Percentiles rank a stretch among this genome's conserved stretches.
Evolutionary conservation across 176 grass and related monocot species (phyloP).

Genomic region (Cenchrus americanus): DNA sequence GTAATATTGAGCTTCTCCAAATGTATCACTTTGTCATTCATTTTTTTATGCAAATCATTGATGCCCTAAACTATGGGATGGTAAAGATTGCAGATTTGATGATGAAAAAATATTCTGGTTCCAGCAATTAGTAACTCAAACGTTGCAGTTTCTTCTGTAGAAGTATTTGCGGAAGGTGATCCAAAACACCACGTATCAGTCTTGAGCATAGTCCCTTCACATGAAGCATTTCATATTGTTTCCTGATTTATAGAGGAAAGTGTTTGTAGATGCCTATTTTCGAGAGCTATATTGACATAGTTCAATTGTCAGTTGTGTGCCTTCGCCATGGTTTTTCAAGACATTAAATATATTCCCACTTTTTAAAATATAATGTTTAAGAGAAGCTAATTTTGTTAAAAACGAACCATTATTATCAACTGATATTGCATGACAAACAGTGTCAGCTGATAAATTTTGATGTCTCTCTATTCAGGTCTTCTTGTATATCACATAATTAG

Average conservation of each 20-base stretch:
- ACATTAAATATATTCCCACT: neutral
- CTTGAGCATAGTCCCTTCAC: slow-evolving; percentile 58
- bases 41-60: slow-evolving; percentile 59
- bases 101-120: slow-evolving; percentile 72
- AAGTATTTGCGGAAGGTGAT: slow-evolving; percentile 52
- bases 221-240: slow-evolving; percentile 40
- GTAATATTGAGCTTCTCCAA: slow-evolving; percentile 25
- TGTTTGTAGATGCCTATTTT: slow-evolving; percentile 11
- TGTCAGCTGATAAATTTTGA: slow-evolving; percentile 21
- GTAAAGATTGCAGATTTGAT: slow-evolving; percentile 75
- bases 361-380: neutral
- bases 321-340: slow-evolving; percentile 20
- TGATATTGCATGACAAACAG: neutral
- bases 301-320: slow-evolving; percentile 24
- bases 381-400: neutral
- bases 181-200: slow-evolving; percentile 40
- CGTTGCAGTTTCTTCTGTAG: slow-evolving; percentile 47
- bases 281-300: neutral
- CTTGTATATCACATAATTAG: too few relatives aligned
- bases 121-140: slow-evolving; percentile 64
- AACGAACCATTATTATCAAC: neutral
- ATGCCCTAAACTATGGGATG: slow-evolving; percentile 84
- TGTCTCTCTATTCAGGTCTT: neutral
- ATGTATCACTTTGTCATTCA: slow-evolving; percentile 19
- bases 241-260: slow-evolving; percentile 21